Conservation (phyloP, 1,139 yeast species). For the Magnusiomyces sp. region DNA sequence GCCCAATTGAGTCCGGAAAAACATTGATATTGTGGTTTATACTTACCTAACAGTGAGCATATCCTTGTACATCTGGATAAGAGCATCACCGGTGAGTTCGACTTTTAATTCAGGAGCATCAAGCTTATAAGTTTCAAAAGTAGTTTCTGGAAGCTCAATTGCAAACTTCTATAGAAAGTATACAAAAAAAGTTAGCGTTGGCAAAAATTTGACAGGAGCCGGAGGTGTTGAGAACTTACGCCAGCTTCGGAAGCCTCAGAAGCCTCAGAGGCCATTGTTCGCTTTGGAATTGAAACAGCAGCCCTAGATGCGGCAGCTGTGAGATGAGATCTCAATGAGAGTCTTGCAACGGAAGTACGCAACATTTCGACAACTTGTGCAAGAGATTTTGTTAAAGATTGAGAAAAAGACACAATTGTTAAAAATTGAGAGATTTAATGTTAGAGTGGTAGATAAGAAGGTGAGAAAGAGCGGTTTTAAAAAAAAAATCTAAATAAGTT, state of each 20-base stretch:
- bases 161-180: constrained; percentile 5
- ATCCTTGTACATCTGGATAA: constrained; percentile 92
- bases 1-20: constrained; percentile 3
- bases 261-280: not conserved
- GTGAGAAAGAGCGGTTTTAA: too few relatives aligned
- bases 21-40: too few relatives aligned
- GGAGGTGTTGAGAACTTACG: not conserved
- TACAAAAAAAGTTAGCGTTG: not conserved
- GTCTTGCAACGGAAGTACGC: constrained; percentile 1
- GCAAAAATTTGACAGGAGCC: not conserved
- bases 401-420: too few relatives aligned
- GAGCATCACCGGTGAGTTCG: constrained; percentile 68
- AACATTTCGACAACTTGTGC: not conserved
- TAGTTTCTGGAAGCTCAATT: constrained; percentile 58
- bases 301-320: not conserved
- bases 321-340: not conserved
- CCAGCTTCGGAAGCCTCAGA: not conserved
- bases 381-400: not conserved
- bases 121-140: constrained; percentile 81
- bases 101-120: constrained; percentile 58
- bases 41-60: constrained; percentile 57
- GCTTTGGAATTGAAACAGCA: not conserved
- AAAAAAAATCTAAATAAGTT: too few relatives aligned
- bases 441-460: too few relatives aligned
- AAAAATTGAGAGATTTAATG: too few relatives aligned